Conservation (phyloP, 176 grass and related monocot genomes). For the Carex littledalei region DNA sequence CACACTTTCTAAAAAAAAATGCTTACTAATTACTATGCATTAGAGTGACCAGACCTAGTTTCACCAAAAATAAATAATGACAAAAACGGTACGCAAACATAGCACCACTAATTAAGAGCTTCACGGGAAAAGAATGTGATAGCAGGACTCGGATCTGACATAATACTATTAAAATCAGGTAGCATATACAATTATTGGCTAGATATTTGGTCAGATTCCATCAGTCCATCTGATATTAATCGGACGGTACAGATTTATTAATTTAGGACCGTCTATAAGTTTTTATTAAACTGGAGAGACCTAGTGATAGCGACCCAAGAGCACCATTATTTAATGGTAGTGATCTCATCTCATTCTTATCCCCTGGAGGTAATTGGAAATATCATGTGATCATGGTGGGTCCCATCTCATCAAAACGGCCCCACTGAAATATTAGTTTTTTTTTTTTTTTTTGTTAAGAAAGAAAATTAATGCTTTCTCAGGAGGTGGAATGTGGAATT, state of each 20-base stretch:
- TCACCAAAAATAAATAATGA: neutral
- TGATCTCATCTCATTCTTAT: slow-evolving; percentile 12
- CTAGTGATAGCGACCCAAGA: neutral
- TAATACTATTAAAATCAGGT: neutral
- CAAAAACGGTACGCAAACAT: neutral
- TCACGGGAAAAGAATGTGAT: slow-evolving; percentile 9
- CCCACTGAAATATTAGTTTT: neutral
- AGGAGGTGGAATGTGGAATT: neutral
- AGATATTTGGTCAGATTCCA: neutral
- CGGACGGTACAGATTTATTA: neutral
- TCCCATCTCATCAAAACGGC: neutral
- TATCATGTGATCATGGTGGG: neutral
- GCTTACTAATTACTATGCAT: neutral
- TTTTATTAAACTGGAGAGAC: neutral
- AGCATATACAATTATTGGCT: neutral
- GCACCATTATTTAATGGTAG: neutral
- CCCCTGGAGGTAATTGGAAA: neutral
- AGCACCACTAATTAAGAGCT: neutral
- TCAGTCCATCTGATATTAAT: neutral
- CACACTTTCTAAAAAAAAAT: neutral
- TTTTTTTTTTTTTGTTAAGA: too few relatives aligned
- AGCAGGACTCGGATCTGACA: slow-evolving; percentile 3
- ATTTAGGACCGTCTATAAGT: neutral
- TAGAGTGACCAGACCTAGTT: neutral
- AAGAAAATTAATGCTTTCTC: neutral